Percentiles rank a stretch among this genome's conserved stretches.
phyloP scores from a whole-genome alignment of 2,329 filamentous ascomycete species.

The Paecilomyces sp. region DNA sequence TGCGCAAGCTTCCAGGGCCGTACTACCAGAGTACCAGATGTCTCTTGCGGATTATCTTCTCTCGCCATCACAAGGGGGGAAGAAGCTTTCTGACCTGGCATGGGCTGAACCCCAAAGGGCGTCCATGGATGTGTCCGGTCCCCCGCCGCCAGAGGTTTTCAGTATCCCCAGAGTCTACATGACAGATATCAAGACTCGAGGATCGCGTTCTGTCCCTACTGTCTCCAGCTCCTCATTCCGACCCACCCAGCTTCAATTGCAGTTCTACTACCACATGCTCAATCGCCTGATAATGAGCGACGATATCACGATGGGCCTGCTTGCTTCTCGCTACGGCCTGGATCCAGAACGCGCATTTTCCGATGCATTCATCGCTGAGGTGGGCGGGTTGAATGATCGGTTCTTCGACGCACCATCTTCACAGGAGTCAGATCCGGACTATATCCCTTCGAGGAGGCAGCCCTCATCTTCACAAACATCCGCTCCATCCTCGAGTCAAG shows the following conservation, averaged over 20 bases:
- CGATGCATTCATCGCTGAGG: slow-evolving; percentile 69
- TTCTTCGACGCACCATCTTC: slow-evolving; percentile 46
- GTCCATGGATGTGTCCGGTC: slow-evolving; percentile 1
- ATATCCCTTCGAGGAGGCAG: slow-evolving; percentile 6
- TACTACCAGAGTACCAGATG: slow-evolving; percentile 37
- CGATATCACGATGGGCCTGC: slow-evolving; percentile 58
- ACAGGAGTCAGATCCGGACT: slow-evolving; percentile 20
- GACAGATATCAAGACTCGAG: slow-evolving; percentile 80
- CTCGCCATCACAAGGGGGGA: slow-evolving; percentile 27
- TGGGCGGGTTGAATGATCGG: slow-evolving; percentile 62
- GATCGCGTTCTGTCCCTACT: slow-evolving; percentile 54
- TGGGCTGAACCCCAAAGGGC: slow-evolving; percentile 10
- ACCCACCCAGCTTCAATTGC: slow-evolving; percentile 77
- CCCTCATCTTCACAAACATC: slow-evolving; percentile 9
- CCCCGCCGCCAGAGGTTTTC: slow-evolving; percentile 11
- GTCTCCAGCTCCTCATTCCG: slow-evolving; percentile 54
- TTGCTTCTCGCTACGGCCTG: slow-evolving; percentile 67
- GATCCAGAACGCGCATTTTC: slow-evolving; percentile 62
- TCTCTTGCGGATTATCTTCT: slow-evolving; percentile 40
- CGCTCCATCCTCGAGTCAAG: slow-evolving; percentile 26
- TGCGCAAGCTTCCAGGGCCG: slow-evolving; percentile 25
- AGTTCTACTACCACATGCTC: slow-evolving; percentile 84
- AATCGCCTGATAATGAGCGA: slow-evolving; percentile 61
- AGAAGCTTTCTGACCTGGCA: slow-evolving; percentile 24
- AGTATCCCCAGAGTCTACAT: slow-evolving; percentile 55